Base-by-base conservation (phyloP, 768 basidiomycete genomes). In the Asterophora parasitica region DNA sequence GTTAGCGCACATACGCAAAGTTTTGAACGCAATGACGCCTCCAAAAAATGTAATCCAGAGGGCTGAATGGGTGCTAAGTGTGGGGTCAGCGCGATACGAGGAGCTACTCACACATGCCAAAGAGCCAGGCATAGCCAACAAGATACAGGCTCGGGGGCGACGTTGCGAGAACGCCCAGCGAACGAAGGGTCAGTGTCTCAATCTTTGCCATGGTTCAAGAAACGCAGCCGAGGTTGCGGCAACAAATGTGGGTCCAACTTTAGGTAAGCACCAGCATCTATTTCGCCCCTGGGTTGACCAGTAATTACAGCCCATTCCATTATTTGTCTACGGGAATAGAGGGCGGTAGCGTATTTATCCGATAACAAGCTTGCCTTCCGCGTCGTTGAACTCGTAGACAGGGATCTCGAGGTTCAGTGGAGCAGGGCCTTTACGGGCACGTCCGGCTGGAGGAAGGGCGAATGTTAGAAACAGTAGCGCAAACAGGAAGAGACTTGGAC, bases 361-460 rank as follows among this genome's bases (percentile, higher is more conserved):
- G 64, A 96, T 79, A 63, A 92, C 61, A 53, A 96, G 71, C 71
- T 95, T 95, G 60, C 78, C 81, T 52, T 93, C 91, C 36, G 71
- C 87, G 28, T 94, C 92, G 60, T 82, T 86, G 78, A 96, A 85
- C 56, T 86, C 83, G 65, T 96, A 85, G 45, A 76, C 76, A 51
- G 94, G 94, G 49, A 99, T 78, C 68, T 98, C 95, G 54, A 98
- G 79, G 73, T 99, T 99, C 58, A 94, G 81, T 56, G 95, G 95
- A 65, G 95, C 95, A 61, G 95, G 95, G 37, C 95, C 95, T 66
- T 93, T 91, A 66, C 95, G 88, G 60, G 86, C 83, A 67, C 95
- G 92, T 54, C 95, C 95, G 62, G 93, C 90, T 92, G 53, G 20
- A 12, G 11, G 35, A 54, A 12, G 51, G 20, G 47, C 27, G 48